These are phyloP conservation scores for Melampsora americana DNA, from an alignment of 1,284 basidiomycete species.

Conservation along the genomic window DNA sequence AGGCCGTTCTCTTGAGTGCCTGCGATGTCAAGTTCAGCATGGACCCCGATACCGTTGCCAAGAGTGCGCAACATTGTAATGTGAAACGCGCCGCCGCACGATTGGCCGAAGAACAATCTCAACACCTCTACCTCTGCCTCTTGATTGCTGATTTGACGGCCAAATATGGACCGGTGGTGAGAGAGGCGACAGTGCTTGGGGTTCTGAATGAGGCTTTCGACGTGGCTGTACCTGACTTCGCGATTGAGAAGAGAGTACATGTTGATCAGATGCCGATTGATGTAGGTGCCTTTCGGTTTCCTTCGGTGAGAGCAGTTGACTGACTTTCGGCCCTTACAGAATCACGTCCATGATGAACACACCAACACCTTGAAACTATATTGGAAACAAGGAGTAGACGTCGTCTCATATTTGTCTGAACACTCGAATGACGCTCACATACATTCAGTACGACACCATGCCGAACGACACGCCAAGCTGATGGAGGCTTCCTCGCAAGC, in stretches of 20 bases:
- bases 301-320: background rate
- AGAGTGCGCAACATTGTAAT: conserved; percentile 87
- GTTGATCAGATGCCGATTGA: conserved; percentile 98
- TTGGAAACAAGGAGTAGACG: conserved; percentile 63
- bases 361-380: conserved; percentile 82
- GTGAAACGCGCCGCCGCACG: conserved; percentile 84
- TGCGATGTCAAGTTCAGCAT: conserved; percentile 84
- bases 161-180: conserved; percentile 88
- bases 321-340: conserved; percentile 56
- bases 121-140: conserved; percentile 89
- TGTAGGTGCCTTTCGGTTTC: conserved; percentile 58
- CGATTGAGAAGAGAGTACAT: conserved; percentile 60
- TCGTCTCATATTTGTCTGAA: conserved; percentile 88
- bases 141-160: conserved; percentile 88
- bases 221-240: conserved; percentile 62
- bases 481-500: conserved; percentile 78
- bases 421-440: conserved; percentile 75
- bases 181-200: conserved; percentile 84
- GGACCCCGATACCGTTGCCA: conserved; percentile 94
- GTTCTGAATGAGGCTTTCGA: conserved; percentile 96
- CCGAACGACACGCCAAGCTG: conserved; percentile 68
- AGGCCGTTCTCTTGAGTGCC: conserved; percentile 71
- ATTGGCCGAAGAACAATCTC: conserved; percentile 92
- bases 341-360: conserved; percentile 90
- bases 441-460: conserved; percentile 82